Base-by-base conservation (phyloP, 345 rosid species). In the Fremontodendron californicum region DNA sequence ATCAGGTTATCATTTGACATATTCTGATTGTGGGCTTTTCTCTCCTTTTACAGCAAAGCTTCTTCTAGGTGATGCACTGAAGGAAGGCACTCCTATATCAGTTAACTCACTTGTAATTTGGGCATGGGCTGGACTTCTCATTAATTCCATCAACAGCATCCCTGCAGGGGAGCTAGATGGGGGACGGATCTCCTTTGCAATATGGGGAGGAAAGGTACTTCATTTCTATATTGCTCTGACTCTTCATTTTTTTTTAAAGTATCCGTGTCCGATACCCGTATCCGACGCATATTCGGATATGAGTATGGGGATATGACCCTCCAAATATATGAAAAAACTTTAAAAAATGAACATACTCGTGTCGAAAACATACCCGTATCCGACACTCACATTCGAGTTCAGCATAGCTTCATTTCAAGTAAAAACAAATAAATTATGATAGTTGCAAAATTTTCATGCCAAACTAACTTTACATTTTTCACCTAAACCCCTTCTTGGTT, bases 161-260 rank as follows among this genome's bases (percentile, higher is more conserved):
- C 99, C 97, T 13, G 99, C 98, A 0, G 98, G 99, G 78, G 99
- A 92, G 82, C 91, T 90, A 39, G 99, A 95, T 60, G 98, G 98
- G 16, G 98, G 99, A 45, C 82, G 89, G 81, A 90, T 95, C 33
- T 85, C 96, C 48, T 91, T 93, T 55, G 84, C 98, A 75, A 86
- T 95, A 45, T 95, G 98, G 99, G 98, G n/a, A 82, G 88, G 98
- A 86, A 95, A 95, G 94, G 99, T 95, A 89, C 13, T 57, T 23
- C 6, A 37, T 70, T 66, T 69, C 35, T 58, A 58, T 11, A 35
- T 27, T 58, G 25, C 63, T 25, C 63, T n/a, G n/a, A n/a, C n/a
- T n/a, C n/a, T n/a, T n/a, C n/a, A n/a, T n/a, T n/a, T n/a, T n/a
- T n/a, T n/a, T n/a, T n/a, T n/a, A n/a, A n/a, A n/a, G n/a, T n/a